Evolutionary conservation across 2,329 filamentous ascomycete species (phyloP).

Genomic region (Diaporthe vaccinii): DNA sequence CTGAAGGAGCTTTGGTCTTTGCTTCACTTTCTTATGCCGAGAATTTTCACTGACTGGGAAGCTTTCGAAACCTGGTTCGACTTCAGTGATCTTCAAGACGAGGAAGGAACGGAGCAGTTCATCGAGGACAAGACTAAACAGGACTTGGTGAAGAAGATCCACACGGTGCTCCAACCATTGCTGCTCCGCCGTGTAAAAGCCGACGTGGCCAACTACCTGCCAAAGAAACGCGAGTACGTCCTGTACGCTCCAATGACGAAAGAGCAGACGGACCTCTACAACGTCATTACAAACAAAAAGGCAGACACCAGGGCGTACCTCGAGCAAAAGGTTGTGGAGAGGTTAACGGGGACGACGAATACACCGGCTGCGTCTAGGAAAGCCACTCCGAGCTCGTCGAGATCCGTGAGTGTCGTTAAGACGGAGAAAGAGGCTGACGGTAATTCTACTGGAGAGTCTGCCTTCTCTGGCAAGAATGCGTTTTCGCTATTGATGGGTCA

Average conservation of each 20-base stretch:
- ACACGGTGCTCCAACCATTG: conserved; percentile 92
- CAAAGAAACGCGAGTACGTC: conserved; percentile 96
- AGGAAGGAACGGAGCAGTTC: conserved; percentile 82
- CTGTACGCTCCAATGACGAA: conserved; percentile 92
- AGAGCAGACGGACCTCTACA: conserved; percentile 92
- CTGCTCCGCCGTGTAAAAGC: conserved; percentile 90
- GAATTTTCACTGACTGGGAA: conserved; percentile 92
- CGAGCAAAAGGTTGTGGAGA: conserved; percentile 81
- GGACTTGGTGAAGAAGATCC: conserved; percentile 87
- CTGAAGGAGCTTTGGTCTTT: conserved; percentile 95
- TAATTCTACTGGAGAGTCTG: conserved; percentile 26
- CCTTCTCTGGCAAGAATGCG: conserved; percentile 55
- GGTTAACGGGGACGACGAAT: conserved; percentile 66
- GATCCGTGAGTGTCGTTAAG: conserved; percentile 52
- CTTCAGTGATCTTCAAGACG: conserved; percentile 91
- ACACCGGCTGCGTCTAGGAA: conserved; percentile 55
- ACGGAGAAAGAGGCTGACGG: conserved; percentile 39
- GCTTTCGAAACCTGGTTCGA: conserved; percentile 98
- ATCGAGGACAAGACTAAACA: conserved; percentile 83
- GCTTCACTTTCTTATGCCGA: conserved; percentile 91
- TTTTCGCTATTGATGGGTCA: conserved; percentile 69
- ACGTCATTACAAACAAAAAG: conserved; percentile 69
- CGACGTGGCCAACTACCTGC: conserved; percentile 91
- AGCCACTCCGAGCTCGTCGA: conserved; percentile 55
- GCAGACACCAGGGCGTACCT: conserved; percentile 80